A percentile compares a stretch with the other conserved stretches of the same genome.
Conservation (phyloP, 169 alveolate species). For the Plasmodium vivax region DNA sequence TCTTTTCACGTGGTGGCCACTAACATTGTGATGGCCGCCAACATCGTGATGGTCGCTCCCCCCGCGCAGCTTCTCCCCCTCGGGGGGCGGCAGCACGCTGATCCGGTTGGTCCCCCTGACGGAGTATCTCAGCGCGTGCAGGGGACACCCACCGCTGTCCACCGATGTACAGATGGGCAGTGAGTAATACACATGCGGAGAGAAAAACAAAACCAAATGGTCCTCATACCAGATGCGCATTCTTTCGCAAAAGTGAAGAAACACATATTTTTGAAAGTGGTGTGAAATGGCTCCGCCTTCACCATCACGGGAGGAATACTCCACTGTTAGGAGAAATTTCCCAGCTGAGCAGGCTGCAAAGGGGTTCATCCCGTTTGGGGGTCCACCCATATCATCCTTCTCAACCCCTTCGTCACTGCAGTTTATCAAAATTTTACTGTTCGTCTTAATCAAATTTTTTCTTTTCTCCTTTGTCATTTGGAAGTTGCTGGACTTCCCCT, state of each 20-base stretch:
- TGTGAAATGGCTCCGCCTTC: background rate
- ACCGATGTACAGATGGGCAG: background rate
- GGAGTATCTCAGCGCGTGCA: background rate
- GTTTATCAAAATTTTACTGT: constrained; percentile 19
- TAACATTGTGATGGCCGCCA: too few relatives aligned
- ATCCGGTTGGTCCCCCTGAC: constrained; percentile 10
- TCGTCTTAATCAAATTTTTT: constrained; percentile 16
- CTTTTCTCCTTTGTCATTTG: background rate
- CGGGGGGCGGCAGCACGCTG: background rate
- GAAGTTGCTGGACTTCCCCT: constrained; percentile 31
- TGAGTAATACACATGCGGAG: constrained; percentile 34
- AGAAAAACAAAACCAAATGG: constrained; percentile 2
- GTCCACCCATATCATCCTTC: background rate
- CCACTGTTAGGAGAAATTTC: background rate
- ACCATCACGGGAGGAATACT: constrained; percentile 2
- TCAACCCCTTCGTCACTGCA: background rate
- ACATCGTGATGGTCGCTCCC: background rate
- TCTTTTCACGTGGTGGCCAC: background rate
- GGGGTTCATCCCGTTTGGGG: background rate
- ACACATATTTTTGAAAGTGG: constrained; percentile 16
- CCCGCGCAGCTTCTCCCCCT: background rate
- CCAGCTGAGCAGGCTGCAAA: background rate
- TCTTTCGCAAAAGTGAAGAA: constrained; percentile 22
- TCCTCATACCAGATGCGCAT: background rate
- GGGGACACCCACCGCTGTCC: background rate